Base-by-base conservation (phyloP, 2,329 filamentous ascomycete genomes). In the Periconia digitata region DNA sequence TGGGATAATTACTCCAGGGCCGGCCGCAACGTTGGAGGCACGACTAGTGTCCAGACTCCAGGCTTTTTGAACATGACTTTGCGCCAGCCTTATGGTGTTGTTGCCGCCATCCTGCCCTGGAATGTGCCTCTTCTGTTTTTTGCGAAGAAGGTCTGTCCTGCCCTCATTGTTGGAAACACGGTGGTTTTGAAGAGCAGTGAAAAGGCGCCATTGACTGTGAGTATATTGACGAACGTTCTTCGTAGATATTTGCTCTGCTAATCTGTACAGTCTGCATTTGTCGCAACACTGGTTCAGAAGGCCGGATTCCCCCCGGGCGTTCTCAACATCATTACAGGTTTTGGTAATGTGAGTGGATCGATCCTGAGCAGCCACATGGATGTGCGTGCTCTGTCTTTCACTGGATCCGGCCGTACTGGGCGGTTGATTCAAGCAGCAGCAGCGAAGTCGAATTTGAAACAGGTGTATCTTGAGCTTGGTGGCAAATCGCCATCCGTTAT, bases 401-500 rank as follows among this genome's bases (percentile, higher is more conserved):
- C 92, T 35, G 89, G 89, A 54, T 85, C 87, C 68, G 92, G 92
- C 75, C 87, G 89, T 76, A 90, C 89, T 3, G 89, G 89, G 61
- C 87, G 92, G 72, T 90, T 92, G 74, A 92, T 94, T 69, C 92
- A 86, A 56, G 64, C 60, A 72, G 74, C 77, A 48, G 82, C 87
- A 43, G 88, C 85, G 35, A 89, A 87, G 3, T 89, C 87, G 58
- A 90, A 92, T 63, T 87, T 90, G 60, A 92, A 94, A 79, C 85
- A 89, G 62, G 88, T 92, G 17, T 88, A 91, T 74, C 89, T 90
- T 64, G 92, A 94, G 74, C 77, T 94, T 47, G 89, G 89, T 24
- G 89, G 89, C 59, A 94, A 94, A 79, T 92, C 92, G 76, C 89
- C 92, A 65, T 88, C 88, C 12, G 85, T 87, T 36, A 82, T 92